Evolutionary conservation across 192 early-diverging fungal species (phyloP), one percentile per base, ranked within the genome.

Genomic region (Coemansia sp.): DNA sequence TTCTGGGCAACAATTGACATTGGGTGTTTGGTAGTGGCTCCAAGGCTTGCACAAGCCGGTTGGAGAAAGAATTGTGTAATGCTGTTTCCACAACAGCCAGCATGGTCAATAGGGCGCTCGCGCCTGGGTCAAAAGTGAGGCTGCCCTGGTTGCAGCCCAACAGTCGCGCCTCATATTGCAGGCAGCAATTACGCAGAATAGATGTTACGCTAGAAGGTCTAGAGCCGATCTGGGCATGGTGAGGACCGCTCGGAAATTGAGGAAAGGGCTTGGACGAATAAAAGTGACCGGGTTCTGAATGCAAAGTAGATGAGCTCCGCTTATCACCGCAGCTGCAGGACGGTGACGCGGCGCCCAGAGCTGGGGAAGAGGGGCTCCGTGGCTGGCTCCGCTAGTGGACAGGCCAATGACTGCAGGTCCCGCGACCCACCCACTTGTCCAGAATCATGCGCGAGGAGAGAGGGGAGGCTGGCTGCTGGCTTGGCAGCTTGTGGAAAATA

Each of bases 401-500:
- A 31, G 61, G 61, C 61, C 61, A 63, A 63, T 63, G 61, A 17
- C 61, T 27, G 61, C 42, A 8, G 10, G 25, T 46, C 39, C 39
- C 39, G 39, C 39, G 39, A 46, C 39, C 39, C 39, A 46, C 39
- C 36, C 39, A 46, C 11, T 46, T 46, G 14, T 10, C 39, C 39
- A 46, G 39, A 46, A 46, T 46, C 39, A 46, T 46, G 51, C 61
- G 53, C 53, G 61, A 53, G 60, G 60, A 62, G 53, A 29, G 61
- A 24, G 57, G 50, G 61, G 61, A 32, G n/a, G 50, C 61, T 59
- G 25, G 25, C 14, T 60, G 58, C 58, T 24, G 58, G 31, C 58
- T 63, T 46, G 61, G 22, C 51, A 53, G 61, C 61, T 51, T 52
- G 61, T 52, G 53, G 61, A 59, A 54, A 59, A 17, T 59, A 25